Percentiles rank a stretch among this genome's conserved stretches.
Evolutionary conservation across 2,329 filamentous ascomycete genomes (phyloP).

Genomic region (Colletotrichum zoysiae): DNA sequence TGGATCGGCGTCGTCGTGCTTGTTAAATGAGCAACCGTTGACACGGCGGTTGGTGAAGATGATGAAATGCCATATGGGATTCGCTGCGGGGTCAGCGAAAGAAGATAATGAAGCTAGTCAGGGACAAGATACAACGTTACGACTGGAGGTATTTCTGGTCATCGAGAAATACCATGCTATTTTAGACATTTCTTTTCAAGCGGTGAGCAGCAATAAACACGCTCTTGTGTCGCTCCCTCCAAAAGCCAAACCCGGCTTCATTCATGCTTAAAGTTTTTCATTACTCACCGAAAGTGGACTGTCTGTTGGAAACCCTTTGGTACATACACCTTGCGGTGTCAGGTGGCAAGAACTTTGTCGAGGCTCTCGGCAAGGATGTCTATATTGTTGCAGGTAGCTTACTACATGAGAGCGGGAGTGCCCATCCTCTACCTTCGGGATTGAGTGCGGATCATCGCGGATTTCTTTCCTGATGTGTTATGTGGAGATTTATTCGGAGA

Average conservation of each 20-base stretch:
- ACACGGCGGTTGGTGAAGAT: background rate
- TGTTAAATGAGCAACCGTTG: constrained; percentile 5
- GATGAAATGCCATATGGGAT: background rate
- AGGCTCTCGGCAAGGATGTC: constrained; percentile 24
- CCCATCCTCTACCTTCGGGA: constrained; percentile 1
- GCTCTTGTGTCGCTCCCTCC: background rate
- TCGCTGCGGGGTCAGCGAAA: constrained; percentile 24
- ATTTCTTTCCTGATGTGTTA: background rate
- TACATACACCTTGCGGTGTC: background rate
- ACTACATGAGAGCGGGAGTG: too few relatives aligned
- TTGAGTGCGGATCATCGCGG: constrained; percentile 2
- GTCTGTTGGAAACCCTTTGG: background rate
- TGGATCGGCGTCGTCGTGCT: background rate
- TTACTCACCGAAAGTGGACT: background rate
- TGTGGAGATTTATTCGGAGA: background rate
- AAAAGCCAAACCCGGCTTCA: background rate
- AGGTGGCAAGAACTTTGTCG: background rate
- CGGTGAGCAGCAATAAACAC: background rate
- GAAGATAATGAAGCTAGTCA: background rate
- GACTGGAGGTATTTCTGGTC: constrained; percentile 19
- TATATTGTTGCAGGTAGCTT: constrained; percentile 3
- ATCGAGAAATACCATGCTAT: constrained; percentile 6
- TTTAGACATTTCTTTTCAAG: background rate
- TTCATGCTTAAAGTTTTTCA: background rate
- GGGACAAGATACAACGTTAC: background rate